Conservation (phyloP, 345 rosid species). For the Dimocarpus longan region DNA sequence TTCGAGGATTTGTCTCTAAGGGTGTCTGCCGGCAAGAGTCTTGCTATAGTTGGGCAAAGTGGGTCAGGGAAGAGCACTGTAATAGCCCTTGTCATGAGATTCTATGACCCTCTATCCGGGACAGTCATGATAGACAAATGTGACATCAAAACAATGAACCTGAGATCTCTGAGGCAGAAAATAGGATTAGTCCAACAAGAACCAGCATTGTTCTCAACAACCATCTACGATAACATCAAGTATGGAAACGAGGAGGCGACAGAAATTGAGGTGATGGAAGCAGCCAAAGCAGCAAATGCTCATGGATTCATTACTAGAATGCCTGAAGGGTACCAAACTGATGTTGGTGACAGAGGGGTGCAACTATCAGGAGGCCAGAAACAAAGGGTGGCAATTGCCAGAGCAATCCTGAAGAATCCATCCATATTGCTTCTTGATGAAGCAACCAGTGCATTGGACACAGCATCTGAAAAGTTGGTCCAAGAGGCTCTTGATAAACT, state of each 20-base stretch:
- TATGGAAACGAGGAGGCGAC: conserved; percentile 70
- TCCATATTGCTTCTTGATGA: conserved; percentile 79
- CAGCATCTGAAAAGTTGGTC: conserved; percentile 67
- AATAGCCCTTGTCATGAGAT: conserved; percentile 64
- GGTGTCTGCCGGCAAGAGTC: conserved; percentile 59
- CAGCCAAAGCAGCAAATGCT: conserved; percentile 80
- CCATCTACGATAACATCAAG: conserved; percentile 71
- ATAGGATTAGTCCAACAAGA: conserved; percentile 84
- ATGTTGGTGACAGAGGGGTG: conserved; percentile 76
- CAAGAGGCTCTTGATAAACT: conserved; percentile 79
- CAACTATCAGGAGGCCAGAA: conserved; percentile 91
- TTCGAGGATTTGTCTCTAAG: conserved; percentile 51
- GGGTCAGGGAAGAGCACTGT: conserved; percentile 92
- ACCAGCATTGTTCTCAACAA: conserved; percentile 74
- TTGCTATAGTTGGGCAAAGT: conserved; percentile 78
- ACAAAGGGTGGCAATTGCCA: conserved; percentile 82
- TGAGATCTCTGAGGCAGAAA: conserved; percentile 60
- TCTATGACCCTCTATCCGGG: conserved; percentile 69
- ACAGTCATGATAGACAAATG: conserved; percentile 59
- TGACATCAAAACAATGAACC: conserved; percentile 54
- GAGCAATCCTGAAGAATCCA: conserved; percentile 78
- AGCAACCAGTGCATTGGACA: conserved; percentile 84
- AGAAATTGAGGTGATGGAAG: conserved; percentile 68
- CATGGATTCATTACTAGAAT: conserved; percentile 74
- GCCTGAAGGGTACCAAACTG: conserved; percentile 73